These are phyloP conservation scores for Barnettozyma botsteinii DNA, from an alignment of 805 yeast species.

Conservation along the genomic window DNA sequence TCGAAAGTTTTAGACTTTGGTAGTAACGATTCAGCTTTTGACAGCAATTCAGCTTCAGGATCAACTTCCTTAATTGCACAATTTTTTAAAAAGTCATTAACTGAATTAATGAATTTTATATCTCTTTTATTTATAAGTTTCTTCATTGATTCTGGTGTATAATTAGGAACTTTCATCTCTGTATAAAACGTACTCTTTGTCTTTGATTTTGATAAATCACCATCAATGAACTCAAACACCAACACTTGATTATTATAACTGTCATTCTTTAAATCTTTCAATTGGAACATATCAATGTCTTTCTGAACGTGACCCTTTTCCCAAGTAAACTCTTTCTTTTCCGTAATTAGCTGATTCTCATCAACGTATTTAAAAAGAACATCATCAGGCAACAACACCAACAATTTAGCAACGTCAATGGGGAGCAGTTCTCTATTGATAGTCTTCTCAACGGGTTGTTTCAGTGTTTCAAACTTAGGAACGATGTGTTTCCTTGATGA, in stretches of 20 bases:
- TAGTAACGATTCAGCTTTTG: conserved; percentile 30
- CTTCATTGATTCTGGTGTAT: conserved; percentile 52
- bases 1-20: conserved; percentile 46
- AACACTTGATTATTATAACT: conserved; percentile 49
- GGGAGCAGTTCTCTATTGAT: conserved; percentile 38
- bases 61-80: conserved; percentile 29
- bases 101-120: conserved; percentile 40
- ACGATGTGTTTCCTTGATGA: conserved; percentile 55
- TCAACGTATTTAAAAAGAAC: conserved; percentile 72
- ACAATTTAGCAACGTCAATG: conserved; percentile 60
- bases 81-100: conserved; percentile 31
- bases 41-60: conserved; percentile 37
- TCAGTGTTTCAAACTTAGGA: conserved; percentile 50
- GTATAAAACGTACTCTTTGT: conserved; percentile 37
- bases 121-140: conserved; percentile 55
- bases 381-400: conserved; percentile 59
- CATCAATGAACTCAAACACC: conserved; percentile 74
- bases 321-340: conserved; percentile 32
- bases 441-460: conserved; percentile 45
- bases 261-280: conserved; percentile 33
- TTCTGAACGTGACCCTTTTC: conserved; percentile 49
- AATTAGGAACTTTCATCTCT: conserved; percentile 44
- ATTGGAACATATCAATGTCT: conserved; percentile 45
- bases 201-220: conserved; percentile 44
- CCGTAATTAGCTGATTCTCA: conserved; percentile 53